phyloP scores from a whole-genome alignment of 352 stramenopile species.

The Thraustochytrium sp. region DNA sequence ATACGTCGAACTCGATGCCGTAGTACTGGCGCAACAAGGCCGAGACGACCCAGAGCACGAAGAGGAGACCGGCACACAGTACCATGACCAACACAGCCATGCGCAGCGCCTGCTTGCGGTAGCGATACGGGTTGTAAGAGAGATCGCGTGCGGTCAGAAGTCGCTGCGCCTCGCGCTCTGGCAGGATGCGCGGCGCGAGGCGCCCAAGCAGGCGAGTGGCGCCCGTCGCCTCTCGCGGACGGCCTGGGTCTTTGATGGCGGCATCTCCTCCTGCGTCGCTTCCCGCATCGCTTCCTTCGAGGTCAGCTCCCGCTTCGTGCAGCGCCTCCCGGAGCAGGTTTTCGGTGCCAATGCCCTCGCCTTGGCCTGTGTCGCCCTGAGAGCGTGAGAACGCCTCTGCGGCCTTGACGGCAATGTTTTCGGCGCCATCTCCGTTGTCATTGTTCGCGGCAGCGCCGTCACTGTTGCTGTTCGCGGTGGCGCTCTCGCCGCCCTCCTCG shows the following conservation, averaged over 20 bases:
- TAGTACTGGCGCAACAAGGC: constrained; percentile 27
- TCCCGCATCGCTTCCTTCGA: not conserved
- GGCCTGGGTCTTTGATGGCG: not conserved
- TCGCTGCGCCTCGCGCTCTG: constrained; percentile 5
- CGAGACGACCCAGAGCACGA: constrained; percentile 26
- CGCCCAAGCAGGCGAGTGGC: not conserved
- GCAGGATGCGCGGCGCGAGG: not conserved
- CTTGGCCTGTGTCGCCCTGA: not conserved
- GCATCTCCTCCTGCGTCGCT: not conserved
- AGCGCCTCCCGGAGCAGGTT: not conserved
- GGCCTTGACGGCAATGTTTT: not conserved
- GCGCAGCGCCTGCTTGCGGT: not conserved
- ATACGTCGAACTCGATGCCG: constrained; percentile 33
- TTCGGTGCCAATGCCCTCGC: not conserved
- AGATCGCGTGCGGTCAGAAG: constrained; percentile 36
- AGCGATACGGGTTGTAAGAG: constrained; percentile 15
- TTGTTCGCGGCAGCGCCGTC: not conserved
- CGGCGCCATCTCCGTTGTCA: not conserved
- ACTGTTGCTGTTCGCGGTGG: not conserved
- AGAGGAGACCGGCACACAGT: not conserved
- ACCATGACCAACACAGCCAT: not conserved
- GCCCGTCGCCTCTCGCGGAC: not conserved
- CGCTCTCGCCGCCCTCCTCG: not conserved
- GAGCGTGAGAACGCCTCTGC: too few relatives aligned
- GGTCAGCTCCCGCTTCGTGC: not conserved